Conservation (phyloP, 2,329 filamentous ascomycete genomes). For the Aspergillus sergii region DNA sequence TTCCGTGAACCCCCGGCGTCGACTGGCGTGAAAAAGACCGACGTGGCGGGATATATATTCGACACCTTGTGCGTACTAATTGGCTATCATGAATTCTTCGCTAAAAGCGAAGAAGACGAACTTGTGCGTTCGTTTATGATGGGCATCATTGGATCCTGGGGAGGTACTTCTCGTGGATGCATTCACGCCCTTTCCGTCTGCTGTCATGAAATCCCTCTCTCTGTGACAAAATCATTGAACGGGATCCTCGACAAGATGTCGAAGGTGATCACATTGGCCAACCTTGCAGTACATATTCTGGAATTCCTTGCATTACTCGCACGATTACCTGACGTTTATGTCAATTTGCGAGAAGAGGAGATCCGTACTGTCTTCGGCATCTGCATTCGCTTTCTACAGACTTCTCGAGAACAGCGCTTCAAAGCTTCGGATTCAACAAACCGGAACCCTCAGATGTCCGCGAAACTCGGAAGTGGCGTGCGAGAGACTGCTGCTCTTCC, state of each 20-base stretch:
- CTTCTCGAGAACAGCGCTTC: constrained; percentile 67
- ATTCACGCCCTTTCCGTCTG: constrained; percentile 94
- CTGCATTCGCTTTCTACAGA: constrained; percentile 90
- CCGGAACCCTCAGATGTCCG: constrained; percentile 38
- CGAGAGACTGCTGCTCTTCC: constrained; percentile 43
- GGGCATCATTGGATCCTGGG: constrained; percentile 76
- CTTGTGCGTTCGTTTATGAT: constrained; percentile 83
- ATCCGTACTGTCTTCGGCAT: constrained; percentile 95
- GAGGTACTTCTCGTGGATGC: constrained; percentile 85
- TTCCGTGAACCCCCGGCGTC: constrained; percentile 79
- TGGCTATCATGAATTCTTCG: constrained; percentile 85
- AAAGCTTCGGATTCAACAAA: constrained; percentile 35
- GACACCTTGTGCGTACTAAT: constrained; percentile 84
- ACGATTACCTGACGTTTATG: constrained; percentile 78
- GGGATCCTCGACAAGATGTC: constrained; percentile 91
- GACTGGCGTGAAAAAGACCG: constrained; percentile 80
- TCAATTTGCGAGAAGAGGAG: constrained; percentile 88
- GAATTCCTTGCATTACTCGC: constrained; percentile 93
- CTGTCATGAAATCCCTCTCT: constrained; percentile 88
- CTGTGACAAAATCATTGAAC: constrained; percentile 81
- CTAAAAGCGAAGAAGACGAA: constrained; percentile 84
- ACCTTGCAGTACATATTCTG: constrained; percentile 90
- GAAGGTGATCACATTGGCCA: constrained; percentile 89
- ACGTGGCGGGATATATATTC: constrained; percentile 86
- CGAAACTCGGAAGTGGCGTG: constrained; percentile 47